Percentiles rank a stretch among this genome's conserved stretches.
phyloP scores from a whole-genome alignment of 1,284 basidiomycete genomes.

The Pseudozyma pruni region DNA sequence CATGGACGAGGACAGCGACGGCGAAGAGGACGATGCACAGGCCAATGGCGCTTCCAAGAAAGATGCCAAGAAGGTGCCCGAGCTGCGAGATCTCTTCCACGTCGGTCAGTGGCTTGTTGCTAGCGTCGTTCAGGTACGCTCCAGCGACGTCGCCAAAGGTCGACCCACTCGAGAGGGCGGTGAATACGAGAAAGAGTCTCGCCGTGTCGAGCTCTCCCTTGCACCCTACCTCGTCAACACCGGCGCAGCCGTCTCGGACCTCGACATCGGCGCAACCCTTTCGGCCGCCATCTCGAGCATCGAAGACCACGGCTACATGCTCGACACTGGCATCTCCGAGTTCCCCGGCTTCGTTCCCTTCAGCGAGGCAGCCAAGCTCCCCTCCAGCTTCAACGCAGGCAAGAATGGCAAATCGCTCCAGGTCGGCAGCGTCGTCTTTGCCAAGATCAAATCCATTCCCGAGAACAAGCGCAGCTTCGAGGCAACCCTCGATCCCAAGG shows the following conservation, averaged over 20 bases:
- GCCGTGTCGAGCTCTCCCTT: slow-evolving; percentile 82
- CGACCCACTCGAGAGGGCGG: slow-evolving; percentile 71
- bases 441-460: slow-evolving; percentile 64
- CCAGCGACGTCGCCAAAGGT: slow-evolving; percentile 73
- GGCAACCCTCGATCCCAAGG: slow-evolving; percentile 59
- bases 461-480: slow-evolving; percentile 67
- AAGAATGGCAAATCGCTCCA: slow-evolving; percentile 56
- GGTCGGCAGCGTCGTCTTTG: slow-evolving; percentile 65
- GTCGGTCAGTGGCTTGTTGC: slow-evolving; percentile 88
- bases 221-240: slow-evolving; percentile 86
- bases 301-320: slow-evolving; percentile 93
- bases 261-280: slow-evolving; percentile 70
- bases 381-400: slow-evolving; percentile 40
- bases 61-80: slow-evolving; percentile 45
- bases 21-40: slow-evolving; percentile 58
- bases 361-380: slow-evolving; percentile 49
- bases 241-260: slow-evolving; percentile 81
- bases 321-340: slow-evolving; percentile 77
- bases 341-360: slow-evolving; percentile 64
- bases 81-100: slow-evolving; percentile 75
- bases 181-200: slow-evolving; percentile 62
- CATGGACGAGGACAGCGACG: slow-evolving; percentile 66
- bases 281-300: slow-evolving; percentile 73
- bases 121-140: slow-evolving; percentile 77
- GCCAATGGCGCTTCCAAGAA: slow-evolving; percentile 17